A percentile compares a stretch with the other conserved stretches of the same genome.
These are phyloP conservation scores for Teratosphaeria epicoccoides DNA, from an alignment of 2,329 filamentous ascomycete genomes.

Conservation along the genomic window DNA sequence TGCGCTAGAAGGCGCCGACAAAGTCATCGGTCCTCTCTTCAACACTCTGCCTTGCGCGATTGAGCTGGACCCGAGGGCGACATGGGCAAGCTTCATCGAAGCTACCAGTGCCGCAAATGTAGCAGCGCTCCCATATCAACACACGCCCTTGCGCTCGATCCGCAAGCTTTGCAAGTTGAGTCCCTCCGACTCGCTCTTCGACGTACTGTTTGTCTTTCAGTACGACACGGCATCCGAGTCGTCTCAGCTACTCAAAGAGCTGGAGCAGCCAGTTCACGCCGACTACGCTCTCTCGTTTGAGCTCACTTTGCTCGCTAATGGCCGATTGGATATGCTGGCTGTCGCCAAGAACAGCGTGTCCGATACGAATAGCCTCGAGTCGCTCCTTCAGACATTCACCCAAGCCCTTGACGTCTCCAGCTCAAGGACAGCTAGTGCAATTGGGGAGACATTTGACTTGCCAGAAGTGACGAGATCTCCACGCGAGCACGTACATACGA, in stretches of 20 bases:
- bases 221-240: slow-evolving; percentile 21
- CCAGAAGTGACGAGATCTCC: too few relatives aligned
- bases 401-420: slow-evolving; percentile 28
- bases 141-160: slow-evolving; percentile 67
- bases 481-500: neutral
- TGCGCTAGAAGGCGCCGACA: slow-evolving; percentile 53
- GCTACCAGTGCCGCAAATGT: slow-evolving; percentile 63
- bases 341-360: slow-evolving; percentile 45
- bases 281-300: slow-evolving; percentile 76
- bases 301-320: slow-evolving; percentile 43
- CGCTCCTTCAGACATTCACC: slow-evolving; percentile 37
- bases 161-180: slow-evolving; percentile 63
- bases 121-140: slow-evolving; percentile 59
- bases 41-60: slow-evolving; percentile 72
- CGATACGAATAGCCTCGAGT: slow-evolving; percentile 24
- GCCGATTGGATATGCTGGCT: slow-evolving; percentile 46
- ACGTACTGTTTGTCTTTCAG: slow-evolving; percentile 76
- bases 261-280: slow-evolving; percentile 39
- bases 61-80: slow-evolving; percentile 33
- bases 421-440: slow-evolving; percentile 20
- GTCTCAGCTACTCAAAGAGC: slow-evolving; percentile 40
- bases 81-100: slow-evolving; percentile 51
- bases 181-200: slow-evolving; percentile 54
- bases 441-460: slow-evolving; percentile 13
- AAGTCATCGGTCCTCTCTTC: slow-evolving; percentile 72